A percentile compares a stretch with the other conserved stretches of the same genome.
These are phyloP conservation scores for Stephanocyclus meneghinianus DNA, from an alignment of 352 stramenopile genomes.

Conservation along the genomic window DNA sequence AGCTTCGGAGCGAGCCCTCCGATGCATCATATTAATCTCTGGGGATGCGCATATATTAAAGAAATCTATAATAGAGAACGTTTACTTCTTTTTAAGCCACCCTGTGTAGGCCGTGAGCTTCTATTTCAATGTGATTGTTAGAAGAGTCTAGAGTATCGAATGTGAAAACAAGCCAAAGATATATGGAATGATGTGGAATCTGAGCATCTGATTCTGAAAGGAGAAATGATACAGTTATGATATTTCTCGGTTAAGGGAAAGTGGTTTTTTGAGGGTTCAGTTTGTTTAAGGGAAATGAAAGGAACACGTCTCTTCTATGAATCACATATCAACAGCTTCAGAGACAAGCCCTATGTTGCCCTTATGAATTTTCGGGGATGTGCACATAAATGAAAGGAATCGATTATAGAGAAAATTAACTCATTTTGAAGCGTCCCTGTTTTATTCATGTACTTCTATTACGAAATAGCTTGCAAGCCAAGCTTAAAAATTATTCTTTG, in stretches of 20 bases:
- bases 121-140: too few relatives aligned
- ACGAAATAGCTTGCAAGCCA: too few relatives aligned
- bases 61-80: background rate
- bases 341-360: background rate
- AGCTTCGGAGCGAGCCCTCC: background rate
- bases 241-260: background rate
- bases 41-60: conserved; percentile 2
- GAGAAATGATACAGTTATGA: conserved; percentile 5
- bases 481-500: too few relatives aligned
- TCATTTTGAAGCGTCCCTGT: too few relatives aligned
- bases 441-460: too few relatives aligned
- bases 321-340: background rate
- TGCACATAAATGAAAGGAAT: background rate
- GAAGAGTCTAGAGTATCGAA: background rate
- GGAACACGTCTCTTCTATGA: background rate
- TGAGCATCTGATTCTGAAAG: conserved; percentile 27
- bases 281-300: too few relatives aligned
- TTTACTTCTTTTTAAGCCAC: too few relatives aligned
- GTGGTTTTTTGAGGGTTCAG: too few relatives aligned
- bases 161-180: conserved; percentile 10
- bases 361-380: conserved; percentile 4
- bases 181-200: conserved; percentile 17
- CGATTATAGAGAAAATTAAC: background rate
- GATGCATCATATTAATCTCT: conserved; percentile 6
- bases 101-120: background rate